Base-by-base conservation (phyloP, 352 stramenopile species). In the Aphanomyces invadans region DNA sequence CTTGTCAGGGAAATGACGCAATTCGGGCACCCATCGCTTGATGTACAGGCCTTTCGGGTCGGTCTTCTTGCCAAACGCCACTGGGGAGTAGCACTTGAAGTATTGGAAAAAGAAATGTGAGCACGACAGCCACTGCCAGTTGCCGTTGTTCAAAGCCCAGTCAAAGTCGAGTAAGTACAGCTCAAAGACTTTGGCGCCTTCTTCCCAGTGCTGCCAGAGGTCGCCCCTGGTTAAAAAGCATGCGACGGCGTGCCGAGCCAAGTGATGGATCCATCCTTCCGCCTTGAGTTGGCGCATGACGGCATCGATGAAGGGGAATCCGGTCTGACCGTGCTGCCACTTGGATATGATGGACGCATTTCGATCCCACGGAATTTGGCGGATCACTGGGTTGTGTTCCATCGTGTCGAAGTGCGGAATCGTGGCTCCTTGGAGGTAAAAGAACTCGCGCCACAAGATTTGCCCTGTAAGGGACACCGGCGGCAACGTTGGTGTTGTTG, bases 191-290 rank as follows among this genome's bases (percentile, higher is more conserved):
- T 90, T 80, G 17, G 94, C 82, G 1, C 95, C 95, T 45, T 90
- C 76, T 33, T 98, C 91, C 96, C 96, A 99, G 65, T 79, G 95
- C 66, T 97, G 90, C 70, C 93, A 98, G 23, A 98, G 74, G 73
- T 99, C 97, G 4, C 97, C 97, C n/a, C 97, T 81, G 31, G 97
- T 99, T 21, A 99, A 77, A 70, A 99, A 99, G 71, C 97, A 99
- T 15, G 97, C 96, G 21, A 98, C 95, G 23, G 94, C 92, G 75
- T 99, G 97, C 32, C 97, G 76, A 23, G 87, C 93, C 31, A 93
- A 67, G 65, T 93, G 84, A 69, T 94, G 85, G 76, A 92, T 90
- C 86, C 86, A 97, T 7, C 90, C 89, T 76, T 97, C 88, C 32
- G 89, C 72, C 55, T 82, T 77, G 1, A 98, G 74, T 72, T 97